Percentiles rank a stretch among this genome's conserved stretches.
phyloP scores from a whole-genome alignment of 2,329 filamentous ascomycete genomes.

The Calonectria pteridis region DNA sequence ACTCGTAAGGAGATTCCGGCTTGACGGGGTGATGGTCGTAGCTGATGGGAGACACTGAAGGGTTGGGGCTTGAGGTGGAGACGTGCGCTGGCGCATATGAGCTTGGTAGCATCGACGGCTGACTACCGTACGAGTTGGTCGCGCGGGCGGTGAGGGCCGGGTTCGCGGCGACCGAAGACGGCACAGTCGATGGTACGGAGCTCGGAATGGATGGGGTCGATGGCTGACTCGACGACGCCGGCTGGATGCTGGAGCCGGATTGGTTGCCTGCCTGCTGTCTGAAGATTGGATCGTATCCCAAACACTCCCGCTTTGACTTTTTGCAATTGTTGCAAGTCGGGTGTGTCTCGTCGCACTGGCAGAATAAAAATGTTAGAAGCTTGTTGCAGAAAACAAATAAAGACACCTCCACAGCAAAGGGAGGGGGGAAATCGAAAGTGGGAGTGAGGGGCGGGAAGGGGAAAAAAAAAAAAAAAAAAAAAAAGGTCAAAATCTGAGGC shows the following conservation, averaged over 20 bases:
- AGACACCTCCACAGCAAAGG: constrained; percentile 35
- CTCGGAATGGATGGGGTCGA: constrained; percentile 50
- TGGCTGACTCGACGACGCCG: constrained; percentile 48
- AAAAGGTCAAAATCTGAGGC: constrained; percentile 19
- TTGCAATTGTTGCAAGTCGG: constrained; percentile 92
- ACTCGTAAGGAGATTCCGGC: constrained; percentile 63
- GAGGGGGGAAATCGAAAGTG: constrained; percentile 18
- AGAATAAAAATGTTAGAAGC: constrained; percentile 44
- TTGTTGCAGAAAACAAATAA: constrained; percentile 27
- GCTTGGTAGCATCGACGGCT: constrained; percentile 58
- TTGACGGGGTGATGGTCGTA: constrained; percentile 54
- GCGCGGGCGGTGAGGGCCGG: constrained; percentile 43
- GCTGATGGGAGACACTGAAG: constrained; percentile 45
- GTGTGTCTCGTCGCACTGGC: constrained; percentile 91
- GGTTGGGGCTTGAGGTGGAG: constrained; percentile 49
- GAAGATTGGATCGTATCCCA: constrained; percentile 90
- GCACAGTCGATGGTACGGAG: constrained; percentile 40
- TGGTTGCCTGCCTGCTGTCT: constrained; percentile 81
- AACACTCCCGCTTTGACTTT: constrained; percentile 88
- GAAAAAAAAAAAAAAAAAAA: neutral
- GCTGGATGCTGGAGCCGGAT: constrained; percentile 69
- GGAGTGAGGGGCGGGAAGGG: constrained; percentile 24
- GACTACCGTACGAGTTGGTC: constrained; percentile 59
- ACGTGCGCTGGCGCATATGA: constrained; percentile 55
- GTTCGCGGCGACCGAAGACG: constrained; percentile 38